phyloP scores from a whole-genome alignment of 352 stramenopile species.

The Phytophthora chlamydospora region DNA sequence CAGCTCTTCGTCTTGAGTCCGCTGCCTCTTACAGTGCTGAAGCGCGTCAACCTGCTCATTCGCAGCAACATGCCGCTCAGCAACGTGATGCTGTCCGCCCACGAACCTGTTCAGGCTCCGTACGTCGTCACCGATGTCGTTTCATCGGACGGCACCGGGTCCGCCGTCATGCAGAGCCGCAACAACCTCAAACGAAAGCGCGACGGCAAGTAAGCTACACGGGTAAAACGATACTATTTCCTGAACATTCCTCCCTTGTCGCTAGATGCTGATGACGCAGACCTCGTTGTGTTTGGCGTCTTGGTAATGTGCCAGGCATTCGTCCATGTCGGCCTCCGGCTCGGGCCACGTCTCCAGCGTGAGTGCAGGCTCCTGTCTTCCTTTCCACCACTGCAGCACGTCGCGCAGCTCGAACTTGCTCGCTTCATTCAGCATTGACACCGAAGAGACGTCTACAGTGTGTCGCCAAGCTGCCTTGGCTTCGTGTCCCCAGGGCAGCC shows the following conservation, averaged over 20 bases:
- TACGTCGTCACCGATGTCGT: conserved; percentile 80
- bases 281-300: conserved; percentile 55
- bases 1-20: conserved; percentile 75
- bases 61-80: conserved; percentile 70
- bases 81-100: conserved; percentile 56
- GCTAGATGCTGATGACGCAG: conserved; percentile 25
- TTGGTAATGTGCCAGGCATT: conserved; percentile 43
- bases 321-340: conserved; percentile 38
- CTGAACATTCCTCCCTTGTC: not conserved
- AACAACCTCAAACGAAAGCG: conserved; percentile 91
- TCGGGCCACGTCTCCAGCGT: conserved; percentile 36
- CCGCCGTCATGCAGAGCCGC: conserved; percentile 81
- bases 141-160: conserved; percentile 72
- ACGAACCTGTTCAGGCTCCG: conserved; percentile 47
- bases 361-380: conserved; percentile 11
- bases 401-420: conserved; percentile 19
- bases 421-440: conserved; percentile 14
- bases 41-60: conserved; percentile 77
- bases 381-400: conserved; percentile 17
- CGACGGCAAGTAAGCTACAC: conserved; percentile 47
- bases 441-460: not conserved
- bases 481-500: not conserved
- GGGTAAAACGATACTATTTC: conserved; percentile 28
- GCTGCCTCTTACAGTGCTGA: conserved; percentile 52
- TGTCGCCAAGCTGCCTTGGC: not conserved